Base-by-base conservation (phyloP, 2,329 filamentous ascomycete genomes). In the Diaporthe velutina region DNA sequence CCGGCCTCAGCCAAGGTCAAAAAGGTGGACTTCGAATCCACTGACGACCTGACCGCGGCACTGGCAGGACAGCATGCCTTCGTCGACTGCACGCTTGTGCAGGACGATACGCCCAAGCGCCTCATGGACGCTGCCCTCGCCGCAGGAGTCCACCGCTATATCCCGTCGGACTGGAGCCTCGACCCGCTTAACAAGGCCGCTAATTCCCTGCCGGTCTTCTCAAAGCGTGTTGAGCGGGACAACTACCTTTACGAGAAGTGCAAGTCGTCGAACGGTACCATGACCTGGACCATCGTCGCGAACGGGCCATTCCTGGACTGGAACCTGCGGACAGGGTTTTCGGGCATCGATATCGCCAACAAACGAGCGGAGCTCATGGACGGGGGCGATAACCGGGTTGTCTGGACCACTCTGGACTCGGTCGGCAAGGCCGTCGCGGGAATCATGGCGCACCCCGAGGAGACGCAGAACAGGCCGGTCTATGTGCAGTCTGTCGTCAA, bases 261-360 rank as follows among this genome's bases (percentile, higher is more conserved):
- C 64, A 35, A 68, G 33, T 38, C 45, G 1, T 68, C 64, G 9
- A 50, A 35, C 3, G 60, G 60, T 4, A 45, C 35, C 10, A 75
- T 82, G 64, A 78, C 79, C 17, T 83, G 79, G 77, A 82, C 81
- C 8, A 76, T 78, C 72, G 74, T 83, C 61, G 64, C 74, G 68
- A 81, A 76, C 60, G 80, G 80, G 19, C 71, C 79, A 3, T 83
- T 83, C 66, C 78, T 83, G 48, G 81, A 83, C 76, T 80, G 78
- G 79, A 73, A 73, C 68, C 74, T 82, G 42, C 68, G 72, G 17
- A 68, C 52, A 7, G 73, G 77, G 17, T 79, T 80, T 74, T 64
- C 80, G 50, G 64, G 64, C 22, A 72, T 81, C 66, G 76, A 81
- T 67, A 15, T 81, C n/a, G 73, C 48, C 58, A 77, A 80, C 74